Base-by-base conservation (phyloP, 2,329 filamentous ascomycete genomes). In the Nigrospora sphaerica region DNA sequence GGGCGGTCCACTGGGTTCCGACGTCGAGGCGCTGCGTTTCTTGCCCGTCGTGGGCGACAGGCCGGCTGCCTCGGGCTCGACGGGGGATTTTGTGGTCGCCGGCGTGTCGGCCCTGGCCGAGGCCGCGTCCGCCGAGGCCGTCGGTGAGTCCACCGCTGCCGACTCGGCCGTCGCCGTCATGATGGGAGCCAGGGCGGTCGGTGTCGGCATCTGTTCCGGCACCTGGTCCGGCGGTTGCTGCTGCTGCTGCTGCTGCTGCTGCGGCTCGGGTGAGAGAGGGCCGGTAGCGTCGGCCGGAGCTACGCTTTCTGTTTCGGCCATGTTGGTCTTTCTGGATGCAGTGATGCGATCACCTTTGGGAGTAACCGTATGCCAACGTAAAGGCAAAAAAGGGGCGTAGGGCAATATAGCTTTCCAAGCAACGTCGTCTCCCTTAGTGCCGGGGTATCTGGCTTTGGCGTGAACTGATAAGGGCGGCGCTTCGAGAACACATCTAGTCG, bases 1-100 rank as follows among this genome's bases (percentile, higher is more conserved):
- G 49, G 67, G 62, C 11, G 61, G 52, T 33, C 61, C 64, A 51
- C 59, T 66, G 48, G 62, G 54, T 28, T 65, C 62, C 12, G 61
- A 50, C 12, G 52, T 51, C 13, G 60, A 54, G n/a, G 57, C 54
- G n/a, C 58, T 52, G 50, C 60, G 58, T 47, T 64, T 65, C 48
- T 62, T 63, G 19, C 23, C 23, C 11, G 42, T 45, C 39, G 58
- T 50, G 32, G 59, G 51, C 14, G 52, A 41, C 35, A 51, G 50
- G 45, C 38, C 47, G 12, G 47, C 52, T 19, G 46, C 50, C 34
- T 49, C 42, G 37, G 48, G 35, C 13, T 54, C 54, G 17, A 53
- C 54, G 32, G 46, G 17, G 28, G 44, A 34, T 36, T 52, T 46
- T 43, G 49, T 49, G 37, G 48, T 47, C 12, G 33, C n/a, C 48